Evolutionary conservation across 352 stramenopile species (phyloP).

Genomic region (Phytophthora parvispora): DNA sequence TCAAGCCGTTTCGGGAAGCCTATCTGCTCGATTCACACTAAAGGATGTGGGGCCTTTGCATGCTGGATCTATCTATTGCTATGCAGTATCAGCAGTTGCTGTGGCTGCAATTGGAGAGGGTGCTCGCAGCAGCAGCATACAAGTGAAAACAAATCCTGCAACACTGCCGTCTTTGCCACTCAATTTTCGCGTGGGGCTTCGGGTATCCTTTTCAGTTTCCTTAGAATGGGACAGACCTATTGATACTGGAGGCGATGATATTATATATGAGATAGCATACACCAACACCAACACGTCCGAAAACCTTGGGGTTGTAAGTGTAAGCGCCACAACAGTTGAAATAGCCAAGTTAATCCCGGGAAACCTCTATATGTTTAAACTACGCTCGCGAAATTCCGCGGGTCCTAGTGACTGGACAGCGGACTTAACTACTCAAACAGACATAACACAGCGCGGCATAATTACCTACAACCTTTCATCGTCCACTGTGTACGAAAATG

Average conservation of each 20-base stretch:
- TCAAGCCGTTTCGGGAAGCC: slow-evolving; percentile 16
- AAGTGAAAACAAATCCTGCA: slow-evolving; percentile 40
- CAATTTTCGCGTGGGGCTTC: slow-evolving; percentile 30
- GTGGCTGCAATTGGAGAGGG: slow-evolving; percentile 39
- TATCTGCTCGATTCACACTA: slow-evolving; percentile 21
- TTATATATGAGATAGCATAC: slow-evolving; percentile 50
- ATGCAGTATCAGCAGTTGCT: slow-evolving; percentile 39
- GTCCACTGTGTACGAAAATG: slow-evolving; percentile 56
- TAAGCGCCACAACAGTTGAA: slow-evolving; percentile 6
- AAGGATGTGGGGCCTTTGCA: slow-evolving; percentile 34
- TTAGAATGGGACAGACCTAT: slow-evolving; percentile 49
- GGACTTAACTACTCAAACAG: slow-evolving; percentile 37
- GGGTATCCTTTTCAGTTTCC: slow-evolving; percentile 41
- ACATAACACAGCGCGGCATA: slow-evolving; percentile 53
- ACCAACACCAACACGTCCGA: slow-evolving; percentile 6
- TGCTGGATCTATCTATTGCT: slow-evolving; percentile 43
- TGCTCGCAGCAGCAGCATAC: slow-evolving; percentile 26
- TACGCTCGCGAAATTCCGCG: slow-evolving; percentile 50
- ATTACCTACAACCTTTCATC: slow-evolving; percentile 31
- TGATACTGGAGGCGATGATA: slow-evolving; percentile 50
- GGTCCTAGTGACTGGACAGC: slow-evolving; percentile 49
- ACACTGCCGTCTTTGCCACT: slow-evolving; percentile 48
- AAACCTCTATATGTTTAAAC: slow-evolving; percentile 46
- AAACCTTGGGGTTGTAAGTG: neutral
- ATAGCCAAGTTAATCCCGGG: slow-evolving; percentile 39